Evolutionary conservation across 139 green algal species (phyloP).

Genomic region (Chlorella vulgaris): DNA sequence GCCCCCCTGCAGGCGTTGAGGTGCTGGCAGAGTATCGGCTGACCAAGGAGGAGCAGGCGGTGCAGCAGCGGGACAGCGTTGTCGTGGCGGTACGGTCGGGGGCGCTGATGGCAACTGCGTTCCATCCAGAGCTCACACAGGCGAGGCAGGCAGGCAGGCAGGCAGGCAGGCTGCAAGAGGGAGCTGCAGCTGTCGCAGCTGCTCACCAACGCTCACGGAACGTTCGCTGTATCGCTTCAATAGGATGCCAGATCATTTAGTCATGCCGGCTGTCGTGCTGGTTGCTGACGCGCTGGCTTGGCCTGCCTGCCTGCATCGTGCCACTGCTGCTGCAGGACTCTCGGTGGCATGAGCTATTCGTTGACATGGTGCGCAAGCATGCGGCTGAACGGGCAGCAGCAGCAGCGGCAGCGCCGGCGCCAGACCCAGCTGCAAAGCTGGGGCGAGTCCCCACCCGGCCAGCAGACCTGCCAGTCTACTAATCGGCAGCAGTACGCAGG

Average conservation of each 20-base stretch:
- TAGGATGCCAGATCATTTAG: not conserved
- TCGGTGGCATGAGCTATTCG: conserved; percentile 89
- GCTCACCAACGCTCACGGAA: not conserved
- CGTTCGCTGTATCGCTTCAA: not conserved
- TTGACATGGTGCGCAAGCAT: conserved; percentile 76
- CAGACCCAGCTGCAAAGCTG: conserved; percentile 19
- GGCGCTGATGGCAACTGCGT: conserved; percentile 92
- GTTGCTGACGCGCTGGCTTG: not conserved
- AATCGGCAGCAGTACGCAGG: not conserved
- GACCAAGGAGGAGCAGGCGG: conserved; percentile 58
- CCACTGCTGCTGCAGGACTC: conserved; percentile 7
- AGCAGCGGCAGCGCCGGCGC: conserved; percentile 14
- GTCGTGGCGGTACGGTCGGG: conserved; percentile 85
- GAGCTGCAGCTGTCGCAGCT: too few relatives aligned
- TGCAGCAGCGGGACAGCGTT: conserved; percentile 35
- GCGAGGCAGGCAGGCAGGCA: too few relatives aligned
- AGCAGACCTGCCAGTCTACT: conserved; percentile 74
- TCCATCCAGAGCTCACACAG: conserved; percentile 97
- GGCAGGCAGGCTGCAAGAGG: too few relatives aligned
- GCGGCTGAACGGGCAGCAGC: conserved; percentile 10
- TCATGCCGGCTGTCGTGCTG: not conserved
- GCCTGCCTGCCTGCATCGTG: not conserved
- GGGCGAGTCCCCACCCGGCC: conserved; percentile 54
- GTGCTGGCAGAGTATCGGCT: conserved; percentile 81
- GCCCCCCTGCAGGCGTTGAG: conserved; percentile 67